Conservation (phyloP, 352 stramenopile species). For the Phytophthora crassamura region DNA sequence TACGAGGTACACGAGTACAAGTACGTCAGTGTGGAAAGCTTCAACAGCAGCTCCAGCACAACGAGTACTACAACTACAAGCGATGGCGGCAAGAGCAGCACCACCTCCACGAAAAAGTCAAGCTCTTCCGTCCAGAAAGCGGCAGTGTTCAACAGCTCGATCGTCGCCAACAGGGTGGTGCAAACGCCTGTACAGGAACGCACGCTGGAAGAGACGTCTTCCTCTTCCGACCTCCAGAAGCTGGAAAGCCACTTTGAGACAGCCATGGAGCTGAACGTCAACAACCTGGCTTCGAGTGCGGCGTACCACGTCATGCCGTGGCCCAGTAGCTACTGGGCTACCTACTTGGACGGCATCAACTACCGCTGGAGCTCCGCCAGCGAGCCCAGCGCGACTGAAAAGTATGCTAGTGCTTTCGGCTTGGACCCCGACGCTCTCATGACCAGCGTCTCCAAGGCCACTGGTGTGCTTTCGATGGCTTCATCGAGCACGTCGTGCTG, state of each 20-base stretch:
- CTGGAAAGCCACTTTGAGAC: constrained; percentile 43
- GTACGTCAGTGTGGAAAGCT: constrained; percentile 18
- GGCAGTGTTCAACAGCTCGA: constrained; percentile 23
- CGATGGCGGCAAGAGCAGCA: constrained; percentile 13
- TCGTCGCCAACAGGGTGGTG: constrained; percentile 5
- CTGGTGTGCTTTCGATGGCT: constrained; percentile 40
- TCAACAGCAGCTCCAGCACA: constrained; percentile 21
- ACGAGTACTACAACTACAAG: constrained; percentile 18
- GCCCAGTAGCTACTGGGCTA: constrained; percentile 69
- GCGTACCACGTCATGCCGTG: constrained; percentile 45
- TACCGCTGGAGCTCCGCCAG: constrained; percentile 40
- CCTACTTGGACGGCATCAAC: constrained; percentile 74
- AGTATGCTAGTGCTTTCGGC: constrained; percentile 55
- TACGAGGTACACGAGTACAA: constrained; percentile 34
- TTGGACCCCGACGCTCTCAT: constrained; percentile 44
- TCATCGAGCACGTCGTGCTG: constrained; percentile 34
- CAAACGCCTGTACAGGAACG: constrained; percentile 10
- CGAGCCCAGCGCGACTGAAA: constrained; percentile 41
- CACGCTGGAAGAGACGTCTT: constrained; percentile 22
- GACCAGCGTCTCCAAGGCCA: constrained; percentile 41
- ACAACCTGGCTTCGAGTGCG: constrained; percentile 27
- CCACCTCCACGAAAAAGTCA: constrained; percentile 14
- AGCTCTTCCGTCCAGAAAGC: constrained; percentile 26
- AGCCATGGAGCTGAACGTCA: constrained; percentile 38
- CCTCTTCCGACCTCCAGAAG: constrained; percentile 35